Base-by-base conservation (phyloP, 805 yeast species). In the Komagataella pseudopastoris region DNA sequence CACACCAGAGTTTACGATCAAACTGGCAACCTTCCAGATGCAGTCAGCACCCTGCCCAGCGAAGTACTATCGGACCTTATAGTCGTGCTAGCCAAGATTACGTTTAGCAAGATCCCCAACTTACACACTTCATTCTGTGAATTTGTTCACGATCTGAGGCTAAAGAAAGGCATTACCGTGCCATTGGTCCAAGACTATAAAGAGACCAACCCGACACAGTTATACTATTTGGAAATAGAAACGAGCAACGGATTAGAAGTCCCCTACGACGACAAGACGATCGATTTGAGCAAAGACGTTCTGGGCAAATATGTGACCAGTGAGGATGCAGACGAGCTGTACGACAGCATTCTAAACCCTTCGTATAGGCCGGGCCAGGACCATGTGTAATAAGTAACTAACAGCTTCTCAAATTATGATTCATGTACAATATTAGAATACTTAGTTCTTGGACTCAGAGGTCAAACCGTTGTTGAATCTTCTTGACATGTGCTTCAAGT, bases 401-500 rank as follows among this genome's bases (percentile, higher is more conserved):
- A 30, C 14, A 30, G 39, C 14, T 30, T 30, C 39, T 30, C 39
- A 30, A 30, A 30, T 30, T 30, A 30, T 30, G 39, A 30, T 30
- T 30, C 39, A 30, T 30, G 39, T 30, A 30, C 39, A 30, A 30
- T 30, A 30, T 30, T 30, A 30, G 39, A 30, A 30, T 30, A 30
- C 39, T 30, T 30, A 30, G 39, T 30, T 30, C 39, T 30, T 8
- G n/a, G 39, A 30, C 39, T 30, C 39, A 30, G 39, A 30, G 39
- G 39, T 30, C 12, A 30, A 30, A 30, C 39, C 39, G 84, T 91
- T 91, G 87, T 90, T 88, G 87, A 91, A 91, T 81, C 89, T 88
- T 84, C 98, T 90, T 65, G 93, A 77, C 67, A 93, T 96, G 77
- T 83, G 84, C 83, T 91, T 93, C 77, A 93, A 83, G 89, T 91